A percentile compares a stretch with the other conserved stretches of the same genome.
Evolutionary conservation across 2,329 filamentous ascomycete genomes (phyloP).

Genomic region (Emmonsia crescens): DNA sequence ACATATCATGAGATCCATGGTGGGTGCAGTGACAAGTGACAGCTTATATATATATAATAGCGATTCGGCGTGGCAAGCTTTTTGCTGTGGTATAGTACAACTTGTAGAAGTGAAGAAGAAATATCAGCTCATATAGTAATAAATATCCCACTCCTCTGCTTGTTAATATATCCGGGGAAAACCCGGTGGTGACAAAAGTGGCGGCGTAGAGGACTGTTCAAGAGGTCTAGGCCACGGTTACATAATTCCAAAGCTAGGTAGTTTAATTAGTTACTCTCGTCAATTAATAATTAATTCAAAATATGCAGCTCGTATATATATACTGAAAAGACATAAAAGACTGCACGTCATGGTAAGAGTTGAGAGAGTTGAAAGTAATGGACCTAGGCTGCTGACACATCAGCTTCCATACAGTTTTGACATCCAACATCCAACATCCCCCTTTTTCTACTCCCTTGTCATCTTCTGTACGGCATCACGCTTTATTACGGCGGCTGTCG

Average conservation of each 20-base stretch:
- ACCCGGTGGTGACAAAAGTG: background rate
- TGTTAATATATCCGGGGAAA: too few species aligned
- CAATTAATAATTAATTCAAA: too few species aligned
- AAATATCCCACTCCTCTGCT: background rate
- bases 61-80: background rate
- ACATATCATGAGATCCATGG: constrained; percentile 19
- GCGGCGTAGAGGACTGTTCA: too few species aligned
- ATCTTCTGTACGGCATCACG: background rate
- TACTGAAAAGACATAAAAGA: too few species aligned
- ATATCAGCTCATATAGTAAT: background rate
- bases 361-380: too few species aligned
- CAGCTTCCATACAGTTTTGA: background rate
- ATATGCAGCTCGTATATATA: too few species aligned
- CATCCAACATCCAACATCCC: background rate
- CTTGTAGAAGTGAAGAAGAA: background rate
- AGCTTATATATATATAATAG: background rate
- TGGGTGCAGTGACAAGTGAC: too few species aligned
- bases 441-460: background rate
- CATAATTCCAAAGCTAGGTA: too few species aligned
- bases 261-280: too few species aligned
- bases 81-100: background rate
- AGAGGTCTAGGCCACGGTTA: background rate
- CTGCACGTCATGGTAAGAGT: too few species aligned
- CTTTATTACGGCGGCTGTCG: background rate
- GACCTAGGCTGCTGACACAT: background rate